Evolutionary conservation across 768 basidiomycete species (phyloP).

Genomic region (Pholiota molesta): DNA sequence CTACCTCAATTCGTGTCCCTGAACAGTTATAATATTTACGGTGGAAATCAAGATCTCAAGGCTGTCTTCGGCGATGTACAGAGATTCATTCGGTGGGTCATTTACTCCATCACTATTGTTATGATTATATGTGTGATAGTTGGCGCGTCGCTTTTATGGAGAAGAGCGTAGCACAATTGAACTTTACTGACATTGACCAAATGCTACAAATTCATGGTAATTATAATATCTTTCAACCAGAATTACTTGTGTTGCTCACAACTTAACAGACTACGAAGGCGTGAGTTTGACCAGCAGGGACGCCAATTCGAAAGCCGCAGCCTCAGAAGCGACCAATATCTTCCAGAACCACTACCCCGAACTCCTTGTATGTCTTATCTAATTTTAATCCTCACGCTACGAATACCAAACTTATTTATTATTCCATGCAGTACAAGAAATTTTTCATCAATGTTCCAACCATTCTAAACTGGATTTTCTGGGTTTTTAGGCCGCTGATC

Average conservation of each 20-base stretch:
- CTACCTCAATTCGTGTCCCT: not conserved
- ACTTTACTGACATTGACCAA: constrained; percentile 76
- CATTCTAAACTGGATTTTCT: constrained; percentile 80
- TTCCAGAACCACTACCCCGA: constrained; percentile 83
- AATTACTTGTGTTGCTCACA: not conserved
- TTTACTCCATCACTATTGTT: not conserved
- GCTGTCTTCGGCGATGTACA: constrained; percentile 78
- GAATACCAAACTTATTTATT: not conserved
- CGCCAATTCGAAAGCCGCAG: constrained; percentile 77
- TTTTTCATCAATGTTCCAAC: constrained; percentile 84
- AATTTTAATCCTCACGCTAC: not conserved
- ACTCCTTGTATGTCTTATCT: constrained; percentile 53
- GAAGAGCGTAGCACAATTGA: constrained; percentile 57
- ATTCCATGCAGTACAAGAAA: constrained; percentile 57
- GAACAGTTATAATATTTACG: constrained; percentile 78
- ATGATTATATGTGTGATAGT: constrained; percentile 33
- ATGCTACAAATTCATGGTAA: constrained; percentile 74
- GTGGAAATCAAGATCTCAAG: constrained; percentile 64
- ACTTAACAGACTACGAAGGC: constrained; percentile 69
- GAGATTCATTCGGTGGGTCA: constrained; percentile 67
- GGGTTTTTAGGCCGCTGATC: constrained; percentile 77
- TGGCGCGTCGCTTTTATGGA: constrained; percentile 87
- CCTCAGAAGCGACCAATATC: constrained; percentile 71
- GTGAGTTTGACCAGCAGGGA: constrained; percentile 67
- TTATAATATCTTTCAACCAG: no score